These are phyloP conservation scores for Saturnispora zaruensis DNA, from an alignment of 805 yeast species.

Conservation along the genomic window DNA sequence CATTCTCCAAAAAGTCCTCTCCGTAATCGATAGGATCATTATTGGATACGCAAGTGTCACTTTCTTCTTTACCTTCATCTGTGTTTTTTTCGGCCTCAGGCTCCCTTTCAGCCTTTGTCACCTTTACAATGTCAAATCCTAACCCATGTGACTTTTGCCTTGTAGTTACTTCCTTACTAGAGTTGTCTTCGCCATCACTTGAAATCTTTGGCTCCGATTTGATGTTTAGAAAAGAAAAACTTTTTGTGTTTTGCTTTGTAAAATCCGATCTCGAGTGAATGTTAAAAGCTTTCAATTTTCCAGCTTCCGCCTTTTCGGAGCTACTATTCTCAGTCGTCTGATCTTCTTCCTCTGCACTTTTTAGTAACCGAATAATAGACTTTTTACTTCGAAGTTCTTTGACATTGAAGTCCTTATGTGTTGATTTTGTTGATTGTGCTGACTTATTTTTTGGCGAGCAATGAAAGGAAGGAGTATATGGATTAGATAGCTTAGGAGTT, in stretches of 20 bases:
- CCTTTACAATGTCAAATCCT: slow-evolving; percentile 7
- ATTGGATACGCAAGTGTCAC: neutral
- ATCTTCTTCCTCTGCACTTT: neutral
- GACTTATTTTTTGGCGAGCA: slow-evolving; percentile 1
- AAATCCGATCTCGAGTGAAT: slow-evolving; percentile 2
- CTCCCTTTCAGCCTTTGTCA: slow-evolving; percentile 3
- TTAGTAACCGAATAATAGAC: slow-evolving; percentile 10
- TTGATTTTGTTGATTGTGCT: neutral
- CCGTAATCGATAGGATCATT: slow-evolving; percentile 10
- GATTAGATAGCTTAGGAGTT: neutral
- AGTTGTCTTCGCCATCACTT: neutral
- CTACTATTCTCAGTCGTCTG: neutral
- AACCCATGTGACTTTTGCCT: slow-evolving; percentile 1
- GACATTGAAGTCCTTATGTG: neutral
- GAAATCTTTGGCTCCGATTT: neutral
- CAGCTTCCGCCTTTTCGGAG: neutral
- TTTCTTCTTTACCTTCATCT: neutral
- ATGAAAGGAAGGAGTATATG: neutral
- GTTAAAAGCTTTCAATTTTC: slow-evolving; percentile 12
- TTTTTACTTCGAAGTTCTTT: slow-evolving; percentile 3
- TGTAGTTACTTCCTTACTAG: neutral
- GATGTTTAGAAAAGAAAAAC: neutral
- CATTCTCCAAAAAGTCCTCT: neutral
- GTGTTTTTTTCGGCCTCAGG: slow-evolving; percentile 1
- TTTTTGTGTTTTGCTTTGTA: neutral